Evolutionary conservation across 1,139 yeast species (phyloP), one percentile per base, ranked within the genome.

Genomic region (Geotrichum cucujoidarum): DNA sequence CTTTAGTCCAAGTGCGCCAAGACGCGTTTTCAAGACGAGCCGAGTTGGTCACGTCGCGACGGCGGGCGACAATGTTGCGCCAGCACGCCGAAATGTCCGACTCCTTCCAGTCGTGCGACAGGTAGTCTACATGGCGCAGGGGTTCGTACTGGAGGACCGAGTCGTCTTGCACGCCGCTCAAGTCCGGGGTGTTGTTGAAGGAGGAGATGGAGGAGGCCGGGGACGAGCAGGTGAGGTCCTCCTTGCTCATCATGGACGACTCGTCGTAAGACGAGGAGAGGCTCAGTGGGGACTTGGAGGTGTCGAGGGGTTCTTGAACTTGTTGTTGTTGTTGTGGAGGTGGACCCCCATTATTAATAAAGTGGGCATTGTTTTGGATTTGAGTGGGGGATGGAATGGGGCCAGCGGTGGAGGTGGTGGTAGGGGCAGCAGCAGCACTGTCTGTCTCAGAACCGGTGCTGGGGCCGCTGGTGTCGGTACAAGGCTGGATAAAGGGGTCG

Each of bases 101-200:
- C 56, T 90, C 97, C 60, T 88, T 88, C 98, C 98, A 92, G 63
- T 92, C 78, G 63, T 92, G 96, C 4, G 96, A 86, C 40, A 92
- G 74, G 65, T 92, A 92, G 69, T 92, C 98, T 14, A 92, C 98
- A 62, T 89, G 97, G 46, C 83, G 77, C 41, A 84, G 78, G 4
- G 97, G 97, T 60, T 85, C 94, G 55, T 78, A 78, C 47, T 77
- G 77, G 33, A 90, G 74, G 59, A 85, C 95, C 25, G 81, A 78
- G 67, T 92, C 98, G 66, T 92, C 98, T 59, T 85, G 59, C 18
- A 66, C 65, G 44, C 63, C 69, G 11, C 67, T 65, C 3, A 69
- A 60, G 29, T 66, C 70, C 1, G 75, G 71, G 14, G 63, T 53
- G 13, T 62, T 60, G 27, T 20, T 31, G 16, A 51, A 31, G 13